These are phyloP conservation scores for Botrytis tulipae DNA, from an alignment of 2,329 filamentous ascomycete genomes.

Conservation along the genomic window DNA sequence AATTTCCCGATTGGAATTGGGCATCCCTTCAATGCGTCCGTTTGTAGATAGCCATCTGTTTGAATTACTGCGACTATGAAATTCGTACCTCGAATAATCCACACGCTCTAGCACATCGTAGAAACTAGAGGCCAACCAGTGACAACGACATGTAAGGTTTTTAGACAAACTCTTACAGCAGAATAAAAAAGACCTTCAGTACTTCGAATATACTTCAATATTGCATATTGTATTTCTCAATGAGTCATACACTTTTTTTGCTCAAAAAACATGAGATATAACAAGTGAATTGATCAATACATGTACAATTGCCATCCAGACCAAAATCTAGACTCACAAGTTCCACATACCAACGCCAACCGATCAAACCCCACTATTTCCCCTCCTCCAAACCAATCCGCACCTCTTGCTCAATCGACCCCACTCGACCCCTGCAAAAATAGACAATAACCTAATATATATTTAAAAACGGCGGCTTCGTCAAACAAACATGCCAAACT, in stretches of 20 bases:
- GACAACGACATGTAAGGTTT: not conserved
- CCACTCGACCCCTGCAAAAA: not conserved
- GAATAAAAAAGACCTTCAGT: not conserved
- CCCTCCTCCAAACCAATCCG: not conserved
- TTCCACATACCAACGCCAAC: not conserved
- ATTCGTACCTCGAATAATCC: not conserved
- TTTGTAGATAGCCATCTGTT: not conserved
- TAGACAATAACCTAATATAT: accelerated
- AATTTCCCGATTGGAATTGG: not conserved
- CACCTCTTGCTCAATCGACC: accelerated
- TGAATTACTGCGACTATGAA: too few relatives aligned
- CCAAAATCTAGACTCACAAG: not conserved
- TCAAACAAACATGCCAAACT: conserved; percentile 25
- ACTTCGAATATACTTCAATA: not conserved
- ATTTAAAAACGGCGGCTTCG: not conserved
- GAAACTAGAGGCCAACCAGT: not conserved
- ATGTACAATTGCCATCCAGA: not conserved
- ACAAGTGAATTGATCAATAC: not conserved
- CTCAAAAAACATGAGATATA: not conserved
- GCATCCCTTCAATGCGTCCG: not conserved
- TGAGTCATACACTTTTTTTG: not conserved
- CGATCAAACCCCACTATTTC: not conserved
- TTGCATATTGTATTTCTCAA: not conserved
- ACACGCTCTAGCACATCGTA: not conserved
- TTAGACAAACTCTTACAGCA: not conserved